Base-by-base conservation (phyloP, 805 yeast species). In the Candida endomychidarum region DNA sequence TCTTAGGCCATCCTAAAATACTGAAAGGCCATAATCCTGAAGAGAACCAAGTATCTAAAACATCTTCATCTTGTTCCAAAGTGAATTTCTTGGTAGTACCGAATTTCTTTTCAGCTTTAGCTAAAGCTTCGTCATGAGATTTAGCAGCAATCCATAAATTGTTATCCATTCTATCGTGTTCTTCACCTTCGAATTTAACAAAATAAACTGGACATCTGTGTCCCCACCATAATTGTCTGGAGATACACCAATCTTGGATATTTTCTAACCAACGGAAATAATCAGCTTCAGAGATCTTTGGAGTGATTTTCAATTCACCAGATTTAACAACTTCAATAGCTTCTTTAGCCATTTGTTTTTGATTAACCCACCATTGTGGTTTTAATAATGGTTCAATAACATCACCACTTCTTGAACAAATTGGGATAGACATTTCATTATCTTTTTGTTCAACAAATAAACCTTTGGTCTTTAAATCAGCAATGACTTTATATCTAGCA, bases 301-400 rank as follows among this genome's bases (percentile, higher is more conserved):
- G 99, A 40, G 81, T 70, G 56, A 93, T 87, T 40, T 79, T 78
- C 55, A 91, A 77, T 38, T 80, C 79, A 50, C 97, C 97, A 25
- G 74, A 72, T 64, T 78, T 80, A 45, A 91, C 96, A 40, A 88
- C 97, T 39, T 79, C 74, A 52, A 90, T 81, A 42, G 96, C 96
- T 45, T 77, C 88, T 49, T 75, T 72, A 38, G 98, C 99, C 86
- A 88, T 86, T 42, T 81, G 86, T 55, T 75, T 75, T 70, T 90
- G 96, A 46, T 86, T 71, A 50, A 93, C 97, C 97, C 97, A 93
- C 99, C 99, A 93, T 73, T 93, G 99, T 46, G 99, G 99, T 72
- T 93, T 93, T 70, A 93, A 75, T 58, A 87, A 73, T 39, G 99
- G 99, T 73, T 93, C 99, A 57, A 93, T 90, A 49, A 93, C 74